Percentiles rank a stretch among this genome's conserved stretches.
Conservation (phyloP, 352 stramenopile species). For the Pythium pyrilobum region DNA sequence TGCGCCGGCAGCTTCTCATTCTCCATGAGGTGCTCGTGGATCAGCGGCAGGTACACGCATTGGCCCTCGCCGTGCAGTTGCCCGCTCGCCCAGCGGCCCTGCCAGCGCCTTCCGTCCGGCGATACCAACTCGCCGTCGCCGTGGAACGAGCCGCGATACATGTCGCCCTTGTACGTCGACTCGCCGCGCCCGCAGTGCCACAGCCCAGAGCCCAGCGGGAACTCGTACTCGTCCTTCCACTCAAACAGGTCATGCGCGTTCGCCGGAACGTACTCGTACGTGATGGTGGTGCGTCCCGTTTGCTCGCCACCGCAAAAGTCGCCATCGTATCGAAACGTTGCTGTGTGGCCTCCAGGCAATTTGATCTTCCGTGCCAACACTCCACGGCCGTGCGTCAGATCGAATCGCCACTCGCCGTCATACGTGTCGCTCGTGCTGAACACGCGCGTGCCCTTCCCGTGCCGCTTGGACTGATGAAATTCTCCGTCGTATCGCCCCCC, state of each 20-base stretch:
- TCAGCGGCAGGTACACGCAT: conserved; percentile 45
- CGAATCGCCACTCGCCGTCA: conserved; percentile 46
- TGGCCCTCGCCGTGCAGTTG: conserved; percentile 44
- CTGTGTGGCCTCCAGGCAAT: background rate
- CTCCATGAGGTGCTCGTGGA: conserved; percentile 31
- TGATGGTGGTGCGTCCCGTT: conserved; percentile 36
- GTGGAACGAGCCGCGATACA: conserved; percentile 61
- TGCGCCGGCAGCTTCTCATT: conserved; percentile 16
- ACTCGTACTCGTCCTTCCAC: conserved; percentile 62
- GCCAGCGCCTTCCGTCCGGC: conserved; percentile 51
- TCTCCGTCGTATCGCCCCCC: conserved; percentile 50
- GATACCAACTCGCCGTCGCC: conserved; percentile 45
- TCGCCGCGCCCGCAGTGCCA: conserved; percentile 54
- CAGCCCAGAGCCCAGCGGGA: conserved; percentile 43
- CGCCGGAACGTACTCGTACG: conserved; percentile 31
- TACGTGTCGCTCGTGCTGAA: conserved; percentile 55
- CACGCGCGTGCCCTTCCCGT: conserved; percentile 40
- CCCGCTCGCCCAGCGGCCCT: conserved; percentile 42
- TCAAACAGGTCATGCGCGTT: conserved; percentile 24
- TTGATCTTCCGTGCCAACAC: conserved; percentile 20
- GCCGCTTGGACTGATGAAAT: conserved; percentile 42
- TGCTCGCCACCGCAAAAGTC: conserved; percentile 39
- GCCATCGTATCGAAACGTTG: conserved; percentile 38
- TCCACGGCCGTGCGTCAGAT: conserved; percentile 56
- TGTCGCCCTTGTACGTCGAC: conserved; percentile 46